Conservation (phyloP, 148 eudicot genomes). For the Camellia lanceoleosa region DNA sequence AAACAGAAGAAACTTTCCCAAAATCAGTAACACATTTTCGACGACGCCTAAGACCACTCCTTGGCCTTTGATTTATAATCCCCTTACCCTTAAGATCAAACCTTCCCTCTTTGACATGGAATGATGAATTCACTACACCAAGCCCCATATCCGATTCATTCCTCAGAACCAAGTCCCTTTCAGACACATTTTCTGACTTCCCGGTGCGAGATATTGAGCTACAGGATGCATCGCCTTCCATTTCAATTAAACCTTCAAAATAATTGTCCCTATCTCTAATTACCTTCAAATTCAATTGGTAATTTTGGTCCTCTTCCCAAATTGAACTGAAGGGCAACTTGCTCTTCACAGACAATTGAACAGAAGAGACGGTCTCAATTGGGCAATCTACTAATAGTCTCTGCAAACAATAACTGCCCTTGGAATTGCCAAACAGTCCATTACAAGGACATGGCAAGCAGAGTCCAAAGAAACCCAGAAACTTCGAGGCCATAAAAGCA, state of each 20-base stretch:
- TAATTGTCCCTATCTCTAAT: conserved; percentile 22
- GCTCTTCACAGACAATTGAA: conserved; percentile 47
- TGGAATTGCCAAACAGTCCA: conserved; percentile 44
- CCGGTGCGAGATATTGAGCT: conserved; percentile 50
- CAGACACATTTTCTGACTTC: conserved; percentile 26
- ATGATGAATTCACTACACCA: neutral
- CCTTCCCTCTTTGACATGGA: conserved; percentile 22
- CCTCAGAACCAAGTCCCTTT: conserved; percentile 27
- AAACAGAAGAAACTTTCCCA: conserved; percentile 34
- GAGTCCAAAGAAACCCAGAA: conserved; percentile 66
- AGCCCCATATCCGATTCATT: conserved; percentile 14
- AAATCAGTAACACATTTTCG: conserved; percentile 37
- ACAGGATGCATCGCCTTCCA: conserved; percentile 67
- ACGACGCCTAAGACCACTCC: conserved; percentile 46
- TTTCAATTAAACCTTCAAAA: conserved; percentile 38
- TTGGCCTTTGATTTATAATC: conserved; percentile 38
- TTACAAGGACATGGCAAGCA: conserved; percentile 68
- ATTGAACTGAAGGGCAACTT: conserved; percentile 65
- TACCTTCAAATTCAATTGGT: conserved; percentile 41
- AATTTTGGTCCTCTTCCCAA: conserved; percentile 30
- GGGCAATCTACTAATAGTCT: conserved; percentile 58
- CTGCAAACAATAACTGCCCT: conserved; percentile 41
- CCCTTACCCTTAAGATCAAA: conserved; percentile 60
- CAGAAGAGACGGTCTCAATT: conserved; percentile 45
- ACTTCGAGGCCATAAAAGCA: conserved; percentile 52